Conservation (phyloP, 1,139 yeast genomes). For the Pichia sp. region DNA sequence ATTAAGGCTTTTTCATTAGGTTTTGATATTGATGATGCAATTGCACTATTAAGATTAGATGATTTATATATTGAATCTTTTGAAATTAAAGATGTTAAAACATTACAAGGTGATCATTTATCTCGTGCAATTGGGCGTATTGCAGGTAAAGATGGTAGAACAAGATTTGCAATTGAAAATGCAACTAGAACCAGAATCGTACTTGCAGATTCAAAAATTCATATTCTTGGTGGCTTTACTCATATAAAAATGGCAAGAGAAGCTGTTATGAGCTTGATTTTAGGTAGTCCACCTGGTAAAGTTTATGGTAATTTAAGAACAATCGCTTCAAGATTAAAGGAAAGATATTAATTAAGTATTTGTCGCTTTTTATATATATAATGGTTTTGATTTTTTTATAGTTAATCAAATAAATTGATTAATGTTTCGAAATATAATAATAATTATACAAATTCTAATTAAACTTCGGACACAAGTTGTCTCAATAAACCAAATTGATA, state of each 20-base stretch:
- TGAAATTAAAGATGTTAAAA: conserved; percentile 94
- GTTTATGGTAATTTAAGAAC: conserved; percentile 96
- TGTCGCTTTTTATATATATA: neutral
- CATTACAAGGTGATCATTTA: conserved; percentile 90
- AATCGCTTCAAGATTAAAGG: conserved; percentile 95
- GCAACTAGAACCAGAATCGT: conserved; percentile 98
- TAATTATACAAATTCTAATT: conserved; percentile 2
- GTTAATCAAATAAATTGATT: neutral
- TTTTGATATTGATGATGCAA: conserved; percentile 93
- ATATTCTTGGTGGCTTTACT: conserved; percentile 92
- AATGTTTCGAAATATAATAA: neutral
- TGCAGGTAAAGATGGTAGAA: conserved; percentile 98
- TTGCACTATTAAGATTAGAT: conserved; percentile 87
- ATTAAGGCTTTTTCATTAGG: conserved; percentile 92
- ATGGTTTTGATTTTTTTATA: neutral
- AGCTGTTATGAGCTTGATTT: conserved; percentile 86
- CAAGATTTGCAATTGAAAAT: conserved; percentile 96
- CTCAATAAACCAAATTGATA: conserved; percentile 57
- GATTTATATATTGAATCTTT: conserved; percentile 95
- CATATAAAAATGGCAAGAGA: conserved; percentile 97
- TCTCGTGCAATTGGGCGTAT: conserved; percentile 98
- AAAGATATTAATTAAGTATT: conserved; percentile 56
- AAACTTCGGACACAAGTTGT: conserved; percentile 30
- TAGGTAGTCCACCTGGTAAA: conserved; percentile 98
- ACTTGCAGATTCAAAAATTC: conserved; percentile 92